Conservation (phyloP, 257 asterid species). For the Knoxia roxburghii region DNA sequence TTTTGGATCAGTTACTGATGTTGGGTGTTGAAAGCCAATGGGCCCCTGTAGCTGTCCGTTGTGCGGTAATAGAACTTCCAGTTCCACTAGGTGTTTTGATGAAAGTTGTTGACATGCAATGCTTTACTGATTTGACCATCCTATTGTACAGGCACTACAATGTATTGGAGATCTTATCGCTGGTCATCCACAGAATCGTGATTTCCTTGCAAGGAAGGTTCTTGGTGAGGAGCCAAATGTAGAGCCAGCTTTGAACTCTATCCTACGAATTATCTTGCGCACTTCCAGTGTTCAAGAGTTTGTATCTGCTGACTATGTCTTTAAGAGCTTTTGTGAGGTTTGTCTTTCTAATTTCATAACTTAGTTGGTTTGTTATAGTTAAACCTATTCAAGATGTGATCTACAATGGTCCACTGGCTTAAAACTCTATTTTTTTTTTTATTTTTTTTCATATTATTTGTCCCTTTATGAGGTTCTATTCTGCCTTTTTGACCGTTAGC, state of each 20-base stretch:
- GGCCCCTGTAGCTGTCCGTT: slow-evolving; percentile 92
- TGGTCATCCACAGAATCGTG: slow-evolving; percentile 69
- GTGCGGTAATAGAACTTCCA: slow-evolving; percentile 53
- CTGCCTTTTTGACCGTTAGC: slow-evolving; percentile 3
- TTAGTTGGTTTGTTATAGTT: slow-evolving; percentile 8
- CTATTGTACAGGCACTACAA: slow-evolving; percentile 61
- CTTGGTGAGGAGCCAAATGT: slow-evolving; percentile 85
- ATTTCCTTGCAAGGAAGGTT: slow-evolving; percentile 65
- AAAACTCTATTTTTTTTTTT: background rate
- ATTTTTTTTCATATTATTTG: too few relatives aligned
- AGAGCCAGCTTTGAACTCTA: slow-evolving; percentile 82
- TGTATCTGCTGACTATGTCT: slow-evolving; percentile 75
- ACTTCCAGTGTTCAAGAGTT: slow-evolving; percentile 83
- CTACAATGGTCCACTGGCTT: background rate
- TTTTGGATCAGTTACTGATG: slow-evolving; percentile 77
- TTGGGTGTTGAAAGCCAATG: slow-evolving; percentile 96
- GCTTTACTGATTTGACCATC: background rate
- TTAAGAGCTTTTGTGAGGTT: slow-evolving; percentile 92
- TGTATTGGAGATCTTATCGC: slow-evolving; percentile 77
- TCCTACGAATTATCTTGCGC: slow-evolving; percentile 70
- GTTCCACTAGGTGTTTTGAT: slow-evolving; percentile 6
- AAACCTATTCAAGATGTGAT: background rate
- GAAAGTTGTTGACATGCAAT: background rate
- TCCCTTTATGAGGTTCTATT: background rate
- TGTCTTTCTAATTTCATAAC: slow-evolving; percentile 24